Evolutionary conservation across 169 alveolate genomes (phyloP).

Genomic region (Cyclospora cayetanensis): DNA sequence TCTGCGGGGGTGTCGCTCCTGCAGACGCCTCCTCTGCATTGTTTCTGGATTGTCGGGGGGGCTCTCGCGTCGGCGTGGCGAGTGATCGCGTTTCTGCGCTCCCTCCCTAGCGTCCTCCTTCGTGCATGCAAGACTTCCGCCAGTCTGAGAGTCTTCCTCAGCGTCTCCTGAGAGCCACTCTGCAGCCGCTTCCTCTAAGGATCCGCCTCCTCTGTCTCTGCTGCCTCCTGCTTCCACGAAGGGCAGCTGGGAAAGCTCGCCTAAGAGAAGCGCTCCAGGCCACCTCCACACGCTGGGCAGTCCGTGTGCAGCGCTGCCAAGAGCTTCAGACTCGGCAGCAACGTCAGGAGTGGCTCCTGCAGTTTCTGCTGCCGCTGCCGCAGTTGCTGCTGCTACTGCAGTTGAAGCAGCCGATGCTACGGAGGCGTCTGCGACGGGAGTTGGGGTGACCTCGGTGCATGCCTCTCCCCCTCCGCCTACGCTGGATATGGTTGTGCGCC

Average conservation of each 20-base stretch:
- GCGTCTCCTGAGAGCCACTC: too few species aligned
- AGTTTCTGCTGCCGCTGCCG: background rate
- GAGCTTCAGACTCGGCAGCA: background rate
- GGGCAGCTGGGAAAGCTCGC: background rate
- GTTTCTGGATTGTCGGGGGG: too few species aligned
- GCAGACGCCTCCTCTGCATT: too few species aligned
- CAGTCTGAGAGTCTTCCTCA: too few species aligned
- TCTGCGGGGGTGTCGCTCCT: too few species aligned
- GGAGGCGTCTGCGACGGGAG: background rate
- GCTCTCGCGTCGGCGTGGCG: too few species aligned
- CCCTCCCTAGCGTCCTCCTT: too few species aligned
- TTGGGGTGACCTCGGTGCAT: too few species aligned
- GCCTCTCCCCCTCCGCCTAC: too few species aligned
- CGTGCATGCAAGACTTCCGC: too few species aligned
- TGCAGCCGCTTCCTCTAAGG: background rate
- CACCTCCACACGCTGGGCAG: conserved; percentile 45
- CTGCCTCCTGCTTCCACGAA: background rate
- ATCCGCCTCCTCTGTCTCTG: background rate
- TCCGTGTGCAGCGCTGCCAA: background rate
- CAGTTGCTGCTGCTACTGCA: background rate
- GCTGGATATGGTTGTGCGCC: too few species aligned
- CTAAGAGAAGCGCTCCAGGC: conserved; percentile 48
- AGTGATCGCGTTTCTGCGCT: too few species aligned
- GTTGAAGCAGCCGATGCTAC: background rate
- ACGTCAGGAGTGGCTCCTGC: background rate